Evolutionary conservation across 225 moss, liverwort and hornwort genomes (phyloP).

Genomic region (Polytrichum formosum): DNA sequence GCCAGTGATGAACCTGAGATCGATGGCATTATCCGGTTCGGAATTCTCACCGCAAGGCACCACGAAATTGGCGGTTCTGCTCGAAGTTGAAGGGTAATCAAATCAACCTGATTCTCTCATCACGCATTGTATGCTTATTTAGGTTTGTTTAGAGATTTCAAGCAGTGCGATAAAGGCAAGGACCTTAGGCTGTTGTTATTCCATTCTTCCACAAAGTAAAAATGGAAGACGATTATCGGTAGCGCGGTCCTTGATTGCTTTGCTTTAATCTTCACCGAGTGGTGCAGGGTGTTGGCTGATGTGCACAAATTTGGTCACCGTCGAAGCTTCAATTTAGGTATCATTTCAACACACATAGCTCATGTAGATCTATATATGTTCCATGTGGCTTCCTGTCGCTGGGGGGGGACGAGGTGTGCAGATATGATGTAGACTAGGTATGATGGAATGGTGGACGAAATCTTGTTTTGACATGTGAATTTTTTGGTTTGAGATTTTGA

Average conservation of each 20-base stretch:
- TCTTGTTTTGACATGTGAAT: background rate
- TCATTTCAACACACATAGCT: background rate
- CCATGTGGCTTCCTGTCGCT: too few species aligned
- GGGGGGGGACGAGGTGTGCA: too few species aligned
- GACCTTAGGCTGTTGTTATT: conserved; percentile 21
- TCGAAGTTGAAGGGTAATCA: conserved; percentile 86
- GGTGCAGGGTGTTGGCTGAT: conserved; percentile 83
- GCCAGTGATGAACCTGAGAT: conserved; percentile 19
- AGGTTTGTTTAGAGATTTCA: conserved; percentile 5
- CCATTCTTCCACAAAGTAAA: background rate
- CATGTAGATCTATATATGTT: too few species aligned
- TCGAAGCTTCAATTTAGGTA: conserved; percentile 79
- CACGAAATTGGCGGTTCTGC: conserved; percentile 54
- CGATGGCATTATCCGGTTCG: conserved; percentile 17
- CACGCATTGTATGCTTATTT: background rate
- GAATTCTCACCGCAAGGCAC: conserved; percentile 11
- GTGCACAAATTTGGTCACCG: conserved; percentile 93
- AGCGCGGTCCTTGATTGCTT: conserved; percentile 22
- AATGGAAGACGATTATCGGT: background rate
- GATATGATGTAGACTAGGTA: background rate
- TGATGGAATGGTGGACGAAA: background rate
- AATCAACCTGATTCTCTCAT: background rate
- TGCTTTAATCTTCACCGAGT: conserved; percentile 23
- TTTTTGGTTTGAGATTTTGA: background rate
- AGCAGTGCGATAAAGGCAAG: background rate